phyloP scores from a whole-genome alignment of 2,329 filamentous ascomycete species.

The Arthroderma sp. region DNA sequence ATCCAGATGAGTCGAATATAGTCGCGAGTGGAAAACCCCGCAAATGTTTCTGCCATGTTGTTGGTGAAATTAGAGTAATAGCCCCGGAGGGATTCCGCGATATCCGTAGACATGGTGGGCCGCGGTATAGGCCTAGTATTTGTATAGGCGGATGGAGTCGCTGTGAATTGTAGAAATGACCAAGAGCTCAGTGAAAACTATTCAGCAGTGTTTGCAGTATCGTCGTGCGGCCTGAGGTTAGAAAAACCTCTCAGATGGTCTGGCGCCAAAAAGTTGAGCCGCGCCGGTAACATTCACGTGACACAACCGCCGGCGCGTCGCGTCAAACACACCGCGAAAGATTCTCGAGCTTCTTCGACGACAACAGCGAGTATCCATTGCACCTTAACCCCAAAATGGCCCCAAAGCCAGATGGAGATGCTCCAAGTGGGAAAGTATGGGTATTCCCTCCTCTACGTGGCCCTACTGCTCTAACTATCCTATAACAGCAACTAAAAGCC shows the following conservation, averaged over 20 bases:
- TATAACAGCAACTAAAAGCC: constrained; percentile 61
- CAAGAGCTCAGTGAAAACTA: too few species aligned
- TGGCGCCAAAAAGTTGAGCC: not conserved
- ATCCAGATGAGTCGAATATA: constrained; percentile 57
- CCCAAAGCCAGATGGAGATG: not conserved
- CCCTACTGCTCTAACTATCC: not conserved
- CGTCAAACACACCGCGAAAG: not conserved
- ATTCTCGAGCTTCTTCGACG: not conserved
- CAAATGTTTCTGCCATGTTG: constrained; percentile 33
- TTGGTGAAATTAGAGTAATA: constrained; percentile 19
- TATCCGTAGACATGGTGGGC: not conserved
- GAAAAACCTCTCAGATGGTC: too few species aligned
- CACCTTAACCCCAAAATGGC: not conserved
- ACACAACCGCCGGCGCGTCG: not conserved
- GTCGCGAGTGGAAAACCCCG: constrained; percentile 30
- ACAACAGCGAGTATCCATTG: not conserved
- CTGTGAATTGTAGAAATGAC: too few species aligned
- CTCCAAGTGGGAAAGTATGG: not conserved
- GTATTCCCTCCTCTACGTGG: not conserved
- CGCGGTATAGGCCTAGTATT: not conserved
- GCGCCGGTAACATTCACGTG: not conserved
- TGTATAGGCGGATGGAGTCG: too few species aligned
- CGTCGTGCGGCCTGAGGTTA: too few species aligned
- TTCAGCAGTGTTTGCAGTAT: too few species aligned
- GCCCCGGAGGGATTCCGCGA: too few species aligned